These are phyloP conservation scores for Castanea sativa DNA, from an alignment of 306 rosid genomes.

Conservation along the genomic window DNA sequence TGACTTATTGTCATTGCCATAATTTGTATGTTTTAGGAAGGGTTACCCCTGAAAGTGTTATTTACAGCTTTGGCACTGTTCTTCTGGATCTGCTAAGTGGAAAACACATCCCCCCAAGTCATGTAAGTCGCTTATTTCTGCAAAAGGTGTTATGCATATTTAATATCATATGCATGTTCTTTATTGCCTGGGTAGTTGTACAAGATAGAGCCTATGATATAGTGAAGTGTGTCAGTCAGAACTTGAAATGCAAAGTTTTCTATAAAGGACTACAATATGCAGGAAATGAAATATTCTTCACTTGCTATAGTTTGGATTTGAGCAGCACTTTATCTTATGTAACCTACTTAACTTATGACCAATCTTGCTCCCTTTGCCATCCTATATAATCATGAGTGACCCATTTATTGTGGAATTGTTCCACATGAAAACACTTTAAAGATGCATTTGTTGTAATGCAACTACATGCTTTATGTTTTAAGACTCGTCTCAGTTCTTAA, in stretches of 20 bases:
- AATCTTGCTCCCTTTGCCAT: slow-evolving; percentile 2
- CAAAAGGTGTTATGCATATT: not conserved
- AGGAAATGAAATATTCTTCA: not conserved
- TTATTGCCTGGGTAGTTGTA: not conserved
- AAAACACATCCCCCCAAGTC: slow-evolving; percentile 98
- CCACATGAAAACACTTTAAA: not conserved
- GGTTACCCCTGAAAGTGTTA: slow-evolving; percentile 96
- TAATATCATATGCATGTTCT: not conserved
- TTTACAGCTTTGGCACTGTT: slow-evolving; percentile 95
- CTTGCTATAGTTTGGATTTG: not conserved
- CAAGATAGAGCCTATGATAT: not conserved
- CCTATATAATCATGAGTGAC: not conserved
- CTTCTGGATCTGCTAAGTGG: slow-evolving; percentile 97
- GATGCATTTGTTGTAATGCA: not conserved
- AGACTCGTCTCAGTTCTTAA: not conserved
- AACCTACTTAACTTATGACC: not conserved
- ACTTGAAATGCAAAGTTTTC: not conserved
- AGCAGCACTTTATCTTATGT: not conserved
- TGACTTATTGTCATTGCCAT: slow-evolving; percentile 4
- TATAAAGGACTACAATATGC: not conserved
- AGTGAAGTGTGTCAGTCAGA: not conserved
- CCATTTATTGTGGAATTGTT: not conserved
- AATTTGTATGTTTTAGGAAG: slow-evolving; percentile 57
- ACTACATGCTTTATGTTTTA: not conserved
- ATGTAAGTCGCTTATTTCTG: slow-evolving; percentile 51